Base-by-base conservation (phyloP, 202 grass and related monocot species). In the Panicum hallii region DNA sequence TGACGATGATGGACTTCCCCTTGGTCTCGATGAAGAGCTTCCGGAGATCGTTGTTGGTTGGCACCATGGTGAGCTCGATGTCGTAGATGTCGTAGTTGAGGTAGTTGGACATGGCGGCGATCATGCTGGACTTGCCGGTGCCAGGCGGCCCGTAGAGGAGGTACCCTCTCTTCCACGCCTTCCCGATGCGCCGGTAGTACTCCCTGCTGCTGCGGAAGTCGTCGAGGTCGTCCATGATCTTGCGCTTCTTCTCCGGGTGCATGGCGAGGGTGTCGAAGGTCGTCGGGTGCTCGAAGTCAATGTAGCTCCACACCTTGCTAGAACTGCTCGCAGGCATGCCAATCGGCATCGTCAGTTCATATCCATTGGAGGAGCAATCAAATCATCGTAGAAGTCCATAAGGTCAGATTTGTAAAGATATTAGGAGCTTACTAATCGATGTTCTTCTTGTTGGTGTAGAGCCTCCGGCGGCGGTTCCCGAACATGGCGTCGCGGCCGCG, bases 141-240 rank as follows among this genome's bases (percentile, higher is more conserved):
- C 91, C 91, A 0, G 91, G 91, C 0, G 91, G 91, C 2, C 91
- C 91, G 60, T 93, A 67, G 1, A 93, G 78, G 45, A 93, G 88
- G 82, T 93, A 93, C 0, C 91, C 91, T 1, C 91, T 50, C 85
- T 93, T 93, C 91, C 92, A 94, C 2, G 89, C 20, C 89, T 91
- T 94, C 56, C 92, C 92, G 17, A 67, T 52, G 41, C 65, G 44
- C 26, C 16, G 8, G 79, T 89, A 94, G 86, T 79, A 94, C 0
- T 57, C 62, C 11, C 2, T 38, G 17, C 22, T 34, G 62, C 5
- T 53, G 4, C 62, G 28, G 77, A 79, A 67, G 3, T 17, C 62
- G 30, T 79, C 62, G 30, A 79, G 77, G 62, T 79, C 77, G 17
- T 79, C 62, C 11, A 41, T 41, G 77, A 79, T 79, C 77, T 23